Percentiles rank a stretch among this genome's conserved stretches.
phyloP scores from a whole-genome alignment of 805 yeast genomes.

The Monosporozyma unispora region DNA sequence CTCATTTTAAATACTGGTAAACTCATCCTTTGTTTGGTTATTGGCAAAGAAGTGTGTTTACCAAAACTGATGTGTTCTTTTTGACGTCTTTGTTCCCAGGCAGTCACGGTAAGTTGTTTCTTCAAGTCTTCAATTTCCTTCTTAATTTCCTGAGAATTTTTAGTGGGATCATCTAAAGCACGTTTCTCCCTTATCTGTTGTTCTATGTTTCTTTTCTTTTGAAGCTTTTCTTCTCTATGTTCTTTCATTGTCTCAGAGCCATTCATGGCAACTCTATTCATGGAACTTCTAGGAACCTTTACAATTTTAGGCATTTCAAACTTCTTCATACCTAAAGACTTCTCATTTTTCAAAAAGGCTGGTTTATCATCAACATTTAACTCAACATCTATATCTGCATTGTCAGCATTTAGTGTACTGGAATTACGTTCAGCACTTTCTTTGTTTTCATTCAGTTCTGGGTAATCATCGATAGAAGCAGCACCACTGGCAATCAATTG shows the following conservation, averaged over 20 bases:
- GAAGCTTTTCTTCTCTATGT: constrained; percentile 49
- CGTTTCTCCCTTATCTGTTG: constrained; percentile 29
- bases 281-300: constrained; percentile 69
- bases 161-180: constrained; percentile 28
- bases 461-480: constrained; percentile 56
- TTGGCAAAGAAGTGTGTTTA: constrained; percentile 34
- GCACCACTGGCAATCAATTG: constrained; percentile 79
- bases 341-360: constrained; percentile 51
- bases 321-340: constrained; percentile 18
- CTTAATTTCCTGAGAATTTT: constrained; percentile 8
- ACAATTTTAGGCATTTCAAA: constrained; percentile 50
- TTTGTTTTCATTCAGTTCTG: constrained; percentile 43
- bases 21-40: constrained; percentile 46
- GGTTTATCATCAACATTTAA: constrained; percentile 57
- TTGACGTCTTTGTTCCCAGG: constrained; percentile 27
- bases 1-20: constrained; percentile 68
- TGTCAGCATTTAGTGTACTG: constrained; percentile 12
- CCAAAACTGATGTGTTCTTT: constrained; percentile 30
- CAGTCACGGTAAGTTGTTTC: constrained; percentile 21
- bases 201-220: constrained; percentile 39
- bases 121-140: constrained; percentile 13
- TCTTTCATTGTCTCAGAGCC: constrained; percentile 65
- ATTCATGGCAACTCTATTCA: constrained; percentile 62
- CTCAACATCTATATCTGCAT: constrained; percentile 62
- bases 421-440: constrained; percentile 9